Evolutionary conservation across 495 filamentous ascomycete genomes (phyloP), one percentile per base, ranked within the genome.

Genomic region (Neurospora africana): DNA sequence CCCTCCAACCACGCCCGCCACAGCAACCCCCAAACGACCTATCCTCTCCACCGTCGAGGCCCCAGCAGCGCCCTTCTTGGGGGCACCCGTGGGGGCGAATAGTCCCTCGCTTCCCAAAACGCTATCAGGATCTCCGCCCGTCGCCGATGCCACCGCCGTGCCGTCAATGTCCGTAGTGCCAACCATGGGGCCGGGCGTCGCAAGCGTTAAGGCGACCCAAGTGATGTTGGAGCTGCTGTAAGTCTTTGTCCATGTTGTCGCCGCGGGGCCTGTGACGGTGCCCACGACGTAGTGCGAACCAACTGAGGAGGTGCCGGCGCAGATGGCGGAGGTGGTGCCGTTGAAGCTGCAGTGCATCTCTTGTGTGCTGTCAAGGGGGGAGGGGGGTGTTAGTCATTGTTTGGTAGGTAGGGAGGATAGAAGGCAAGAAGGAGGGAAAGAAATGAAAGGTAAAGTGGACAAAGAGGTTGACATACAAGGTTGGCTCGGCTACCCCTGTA

Each of bases 141-240:
- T 67, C 27, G 70, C 68, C 17, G 74, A 21, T 7, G 72, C 68
- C 23, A 75, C 76, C 38, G 70, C 72, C 8, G 73, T 77, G 7
- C 69, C 75, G 11, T 76, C 73, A 30, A 78, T 75, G 41, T 77
- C 72, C 17, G 75, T 75, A 3, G 74, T 76, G 41, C 44, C 75
- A 21, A 78, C 72, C 2, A 70, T 53, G 2, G 80, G 72, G 15
- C 69, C 76, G 15, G 79, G 79, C 10, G 75, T 75, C 4, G 75
- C 67, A 33, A 84, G 76, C n/a, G 82, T 83, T 39, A 84, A 70
- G 33, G 76, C 76, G 13, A 73, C 82, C 82, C 81, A 84, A 6
- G 70, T 71, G 17, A 81, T 79, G 5, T 79, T 70, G n/a, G 75
- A 11, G 9, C 75, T 79, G 9, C 76, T 71, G 23, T 82, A 75